phyloP scores from a whole-genome alignment of 1,284 basidiomycete species.

The Cryptococcus sp. region DNA sequence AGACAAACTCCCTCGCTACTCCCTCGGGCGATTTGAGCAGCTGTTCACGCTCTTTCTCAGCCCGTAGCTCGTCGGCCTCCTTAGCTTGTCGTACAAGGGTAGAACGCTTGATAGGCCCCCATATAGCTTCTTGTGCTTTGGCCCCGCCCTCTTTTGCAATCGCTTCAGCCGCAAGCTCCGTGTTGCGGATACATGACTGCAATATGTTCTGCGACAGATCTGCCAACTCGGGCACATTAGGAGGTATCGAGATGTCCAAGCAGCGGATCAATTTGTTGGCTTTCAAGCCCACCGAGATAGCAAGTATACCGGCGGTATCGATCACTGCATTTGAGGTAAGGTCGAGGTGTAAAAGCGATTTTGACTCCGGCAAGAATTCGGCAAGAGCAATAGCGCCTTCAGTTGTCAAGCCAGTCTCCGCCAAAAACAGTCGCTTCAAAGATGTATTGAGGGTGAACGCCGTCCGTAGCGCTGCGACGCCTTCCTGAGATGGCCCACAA shows the following conservation, averaged over 20 bases:
- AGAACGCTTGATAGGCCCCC: conserved; percentile 56
- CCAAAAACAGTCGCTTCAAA: conserved; percentile 88
- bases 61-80: conserved; percentile 47
- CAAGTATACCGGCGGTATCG: conserved; percentile 89
- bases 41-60: conserved; percentile 42
- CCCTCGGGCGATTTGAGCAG: conserved; percentile 43
- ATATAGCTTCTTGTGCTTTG: conserved; percentile 33
- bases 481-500: conserved; percentile 82
- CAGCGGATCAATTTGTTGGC: conserved; percentile 83
- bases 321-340: conserved; percentile 72
- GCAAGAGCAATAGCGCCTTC: conserved; percentile 91
- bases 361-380: conserved; percentile 91
- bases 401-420: conserved; percentile 76
- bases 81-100: conserved; percentile 53
- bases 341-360: conserved; percentile 83
- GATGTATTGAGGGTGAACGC: conserved; percentile 91
- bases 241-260: conserved; percentile 87
- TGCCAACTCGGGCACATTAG: conserved; percentile 85
- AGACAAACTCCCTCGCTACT: conserved; percentile 47
- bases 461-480: conserved; percentile 80
- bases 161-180: conserved; percentile 60
- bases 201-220: conserved; percentile 55
- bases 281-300: conserved; percentile 80
- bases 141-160: conserved; percentile 10
- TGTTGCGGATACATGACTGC: conserved; percentile 81